These are phyloP conservation scores for Venturia nashicola DNA, from an alignment of 2,329 filamentous ascomycete species.

Conservation along the genomic window DNA sequence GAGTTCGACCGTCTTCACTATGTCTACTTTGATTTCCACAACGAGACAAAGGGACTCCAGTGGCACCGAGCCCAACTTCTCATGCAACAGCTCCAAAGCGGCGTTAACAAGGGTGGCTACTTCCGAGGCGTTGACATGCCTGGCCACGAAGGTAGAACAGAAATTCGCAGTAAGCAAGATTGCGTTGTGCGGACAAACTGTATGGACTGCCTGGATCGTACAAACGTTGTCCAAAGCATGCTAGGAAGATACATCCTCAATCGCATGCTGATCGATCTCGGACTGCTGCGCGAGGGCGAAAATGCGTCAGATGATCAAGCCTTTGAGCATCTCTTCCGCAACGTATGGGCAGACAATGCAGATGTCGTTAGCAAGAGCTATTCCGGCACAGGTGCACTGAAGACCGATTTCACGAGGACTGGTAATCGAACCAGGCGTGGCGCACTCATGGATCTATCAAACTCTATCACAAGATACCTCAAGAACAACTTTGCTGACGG, in stretches of 20 bases:
- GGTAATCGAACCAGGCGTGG: conserved; percentile 79
- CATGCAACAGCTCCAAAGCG: conserved; percentile 67
- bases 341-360: conserved; percentile 97
- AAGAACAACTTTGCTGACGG: conserved; percentile 93
- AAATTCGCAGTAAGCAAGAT: conserved; percentile 69
- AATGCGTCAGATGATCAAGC: conserved; percentile 65
- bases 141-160: conserved; percentile 59
- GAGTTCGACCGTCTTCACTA: conserved; percentile 85
- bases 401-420: conserved; percentile 95
- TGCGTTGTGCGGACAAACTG: conserved; percentile 95
- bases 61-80: conserved; percentile 87
- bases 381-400: conserved; percentile 90
- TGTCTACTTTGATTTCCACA: conserved; percentile 97
- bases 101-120: conserved; percentile 70
- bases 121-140: conserved; percentile 87
- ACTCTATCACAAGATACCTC: conserved; percentile 80
- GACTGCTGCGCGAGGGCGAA: conserved; percentile 64
- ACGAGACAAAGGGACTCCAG: conserved; percentile 86
- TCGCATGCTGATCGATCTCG: conserved; percentile 75
- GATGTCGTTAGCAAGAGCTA: conserved; percentile 89
- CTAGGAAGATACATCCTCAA: conserved; percentile 81
- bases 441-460: conserved; percentile 73
- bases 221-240: conserved; percentile 97
- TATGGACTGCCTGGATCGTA: conserved; percentile 97
- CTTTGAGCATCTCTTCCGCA: conserved; percentile 89